Evolutionary conservation across 768 basidiomycete genomes (phyloP), one percentile per base, ranked within the genome.

Genomic region (Lactarius sp.): DNA sequence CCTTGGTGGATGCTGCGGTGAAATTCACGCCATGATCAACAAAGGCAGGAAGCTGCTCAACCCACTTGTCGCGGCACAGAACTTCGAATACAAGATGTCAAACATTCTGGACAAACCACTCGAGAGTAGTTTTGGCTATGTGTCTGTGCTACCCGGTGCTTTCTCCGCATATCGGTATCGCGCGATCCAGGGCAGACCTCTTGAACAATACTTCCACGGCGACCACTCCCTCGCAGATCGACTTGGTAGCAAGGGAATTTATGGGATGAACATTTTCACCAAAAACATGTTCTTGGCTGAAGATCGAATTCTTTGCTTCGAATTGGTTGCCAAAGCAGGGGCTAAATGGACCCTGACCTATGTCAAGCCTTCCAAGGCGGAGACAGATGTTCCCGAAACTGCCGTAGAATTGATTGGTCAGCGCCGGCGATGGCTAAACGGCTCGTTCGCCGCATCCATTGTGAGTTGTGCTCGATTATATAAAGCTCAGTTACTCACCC

Each of bases 71-170:
- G 95, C 95, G 8, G 94, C 95, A 16, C 95, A 98, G 74, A 97
- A 98, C 76, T 95, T 95, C 70, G 94, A 95, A 77, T 97, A 97
- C 78, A 97, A 94, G 77, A 96, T 98, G 92, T 94, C 92, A 51
- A 97, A 98, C 75, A 97, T 98, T 71, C 79, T 98, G 34, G 93
- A 95, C 74, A 95, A 97, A 73, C 95, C 95, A 1, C 80, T 94
- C 57, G 95, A 98, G 76, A 94, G 92, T 73, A 88, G 90, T 67
- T 98, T 98, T 70, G 95, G 95, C 36, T 98, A 97, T 69, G 92
- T 94, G 10, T 94, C 92, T 44, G 95, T 98, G 66, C 78, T 97
- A 60, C 95, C 95, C 57, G 95, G 95, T 72, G 95, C 95, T 54
- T 98, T 98, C 82, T 94, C 92, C 9, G 94, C 94, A 9, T 98